Evolutionary conservation across 139 green algal species (phyloP).

Genomic region (Medakamo hakoo): DNA sequence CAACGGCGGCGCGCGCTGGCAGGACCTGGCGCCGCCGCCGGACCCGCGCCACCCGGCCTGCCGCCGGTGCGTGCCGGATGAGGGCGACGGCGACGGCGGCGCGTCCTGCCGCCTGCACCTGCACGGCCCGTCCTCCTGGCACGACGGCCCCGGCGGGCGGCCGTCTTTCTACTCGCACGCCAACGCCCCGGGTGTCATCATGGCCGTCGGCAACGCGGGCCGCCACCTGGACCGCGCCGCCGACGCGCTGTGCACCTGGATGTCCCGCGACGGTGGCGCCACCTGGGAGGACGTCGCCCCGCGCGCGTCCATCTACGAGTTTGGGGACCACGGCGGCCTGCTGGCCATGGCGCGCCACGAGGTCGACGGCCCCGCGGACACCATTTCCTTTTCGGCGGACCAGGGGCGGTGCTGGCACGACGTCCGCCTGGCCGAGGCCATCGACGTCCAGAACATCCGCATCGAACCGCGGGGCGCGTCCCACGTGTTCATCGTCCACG

Average conservation of each 20-base stretch:
- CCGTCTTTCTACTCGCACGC: constrained; percentile 72
- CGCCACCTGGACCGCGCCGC: constrained; percentile 19
- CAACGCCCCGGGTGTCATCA: constrained; percentile 67
- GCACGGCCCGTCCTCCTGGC: constrained; percentile 58
- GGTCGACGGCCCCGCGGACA: constrained; percentile 20
- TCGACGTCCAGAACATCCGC: constrained; percentile 82
- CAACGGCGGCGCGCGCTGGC: constrained; percentile 67
- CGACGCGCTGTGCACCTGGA: constrained; percentile 59
- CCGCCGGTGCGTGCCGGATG: constrained; percentile 24
- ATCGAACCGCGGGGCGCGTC: constrained; percentile 46
- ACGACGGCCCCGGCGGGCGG: constrained; percentile 8
- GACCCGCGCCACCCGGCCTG: constrained; percentile 13
- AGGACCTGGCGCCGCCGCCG: constrained; percentile 28
- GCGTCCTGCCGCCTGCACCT: constrained; percentile 58
- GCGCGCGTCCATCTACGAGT: constrained; percentile 41
- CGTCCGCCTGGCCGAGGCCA: constrained; percentile 43
- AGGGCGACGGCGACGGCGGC: not conserved
- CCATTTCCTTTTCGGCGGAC: constrained; percentile 61
- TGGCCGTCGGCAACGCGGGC: constrained; percentile 75
- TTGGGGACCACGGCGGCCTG: constrained; percentile 76
- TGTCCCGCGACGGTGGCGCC: constrained; percentile 69
- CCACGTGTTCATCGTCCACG: constrained; percentile 71
- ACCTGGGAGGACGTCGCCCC: constrained; percentile 72
- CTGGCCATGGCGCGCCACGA: constrained; percentile 66
- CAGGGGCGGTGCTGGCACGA: constrained; percentile 68